phyloP scores from a whole-genome alignment of 73 alveolate species.

The Paramecium pentaurelia region DNA sequence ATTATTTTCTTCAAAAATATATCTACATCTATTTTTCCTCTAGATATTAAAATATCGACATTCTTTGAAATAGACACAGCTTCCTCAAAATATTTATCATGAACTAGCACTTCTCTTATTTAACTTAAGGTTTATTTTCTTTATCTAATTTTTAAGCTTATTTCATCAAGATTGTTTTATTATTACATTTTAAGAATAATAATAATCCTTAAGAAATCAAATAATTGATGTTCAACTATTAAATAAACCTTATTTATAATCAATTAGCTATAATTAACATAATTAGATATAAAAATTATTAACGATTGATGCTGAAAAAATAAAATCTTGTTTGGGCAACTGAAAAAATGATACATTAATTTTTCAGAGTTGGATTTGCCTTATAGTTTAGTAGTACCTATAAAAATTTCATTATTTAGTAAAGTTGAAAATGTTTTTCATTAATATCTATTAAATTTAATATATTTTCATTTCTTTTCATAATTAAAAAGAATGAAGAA shows the following conservation, averaged over 20 bases:
- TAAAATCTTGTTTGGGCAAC: neutral
- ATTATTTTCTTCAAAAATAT: neutral
- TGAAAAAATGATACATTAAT: neutral
- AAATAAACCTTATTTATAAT: neutral
- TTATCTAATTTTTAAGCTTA: neutral
- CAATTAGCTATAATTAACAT: too few species aligned
- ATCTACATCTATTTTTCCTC: conserved; percentile 5
- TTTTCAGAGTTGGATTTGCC: neutral
- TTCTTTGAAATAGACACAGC: neutral
- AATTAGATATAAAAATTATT: neutral
- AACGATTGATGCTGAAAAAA: neutral
- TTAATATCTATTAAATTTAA: too few species aligned
- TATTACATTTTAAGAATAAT: neutral
- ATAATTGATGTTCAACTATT: neutral
- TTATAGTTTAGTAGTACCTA: neutral
- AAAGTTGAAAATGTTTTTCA: neutral
- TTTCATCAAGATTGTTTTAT: neutral
- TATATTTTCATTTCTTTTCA: too few species aligned
- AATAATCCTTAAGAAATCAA: neutral
- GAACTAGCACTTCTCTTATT: neutral
- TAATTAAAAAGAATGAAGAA: neutral
- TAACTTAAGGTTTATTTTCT: neutral
- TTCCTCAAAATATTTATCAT: neutral
- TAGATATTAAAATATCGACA: neutral
- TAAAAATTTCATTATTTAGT: too few species aligned